phyloP scores from a whole-genome alignment of 1,139 yeast species.

The Hyphopichia buzzinii region DNA sequence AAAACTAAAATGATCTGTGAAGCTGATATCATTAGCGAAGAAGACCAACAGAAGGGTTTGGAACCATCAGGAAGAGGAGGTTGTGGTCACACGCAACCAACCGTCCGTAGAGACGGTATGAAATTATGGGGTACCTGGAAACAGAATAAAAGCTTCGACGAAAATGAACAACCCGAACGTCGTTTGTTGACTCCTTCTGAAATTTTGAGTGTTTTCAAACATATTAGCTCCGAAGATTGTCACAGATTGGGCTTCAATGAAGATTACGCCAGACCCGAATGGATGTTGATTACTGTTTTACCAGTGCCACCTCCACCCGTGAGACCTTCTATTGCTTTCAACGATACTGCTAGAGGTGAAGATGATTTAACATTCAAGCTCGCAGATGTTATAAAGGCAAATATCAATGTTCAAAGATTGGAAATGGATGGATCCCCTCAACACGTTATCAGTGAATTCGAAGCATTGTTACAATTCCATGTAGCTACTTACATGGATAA shows the following conservation, averaged over 20 bases:
- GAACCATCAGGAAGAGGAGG: constrained; percentile 76
- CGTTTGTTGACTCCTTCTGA: constrained; percentile 86
- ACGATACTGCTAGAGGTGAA: constrained; percentile 98
- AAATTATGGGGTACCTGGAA: constrained; percentile 98
- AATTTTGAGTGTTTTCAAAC: constrained; percentile 87
- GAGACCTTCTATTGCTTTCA: constrained; percentile 96
- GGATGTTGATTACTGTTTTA: constrained; percentile 94
- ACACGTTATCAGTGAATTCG: constrained; percentile 95
- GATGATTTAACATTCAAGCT: constrained; percentile 98
- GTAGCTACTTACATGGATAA: constrained; percentile 99
- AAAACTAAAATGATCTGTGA: constrained; percentile 95
- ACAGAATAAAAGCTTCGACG: constrained; percentile 74
- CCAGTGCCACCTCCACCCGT: constrained; percentile 99
- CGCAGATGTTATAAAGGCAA: constrained; percentile 95
- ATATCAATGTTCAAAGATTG: constrained; percentile 89
- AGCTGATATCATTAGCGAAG: constrained; percentile 72
- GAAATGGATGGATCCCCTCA: constrained; percentile 99
- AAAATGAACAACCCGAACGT: constrained; percentile 88
- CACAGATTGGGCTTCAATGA: constrained; percentile 83
- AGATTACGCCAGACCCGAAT: constrained; percentile 97
- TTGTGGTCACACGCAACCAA: constrained; percentile 97
- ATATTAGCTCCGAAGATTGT: constrained; percentile 84
- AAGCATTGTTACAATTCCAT: constrained; percentile 91
- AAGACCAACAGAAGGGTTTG: constrained; percentile 46
- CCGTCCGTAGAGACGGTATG: constrained; percentile 92